A percentile compares a stretch with the other conserved stretches of the same genome.
These are phyloP conservation scores for Magnusiomyces magnusii DNA, from an alignment of 1,139 yeast species.

Conservation along the genomic window DNA sequence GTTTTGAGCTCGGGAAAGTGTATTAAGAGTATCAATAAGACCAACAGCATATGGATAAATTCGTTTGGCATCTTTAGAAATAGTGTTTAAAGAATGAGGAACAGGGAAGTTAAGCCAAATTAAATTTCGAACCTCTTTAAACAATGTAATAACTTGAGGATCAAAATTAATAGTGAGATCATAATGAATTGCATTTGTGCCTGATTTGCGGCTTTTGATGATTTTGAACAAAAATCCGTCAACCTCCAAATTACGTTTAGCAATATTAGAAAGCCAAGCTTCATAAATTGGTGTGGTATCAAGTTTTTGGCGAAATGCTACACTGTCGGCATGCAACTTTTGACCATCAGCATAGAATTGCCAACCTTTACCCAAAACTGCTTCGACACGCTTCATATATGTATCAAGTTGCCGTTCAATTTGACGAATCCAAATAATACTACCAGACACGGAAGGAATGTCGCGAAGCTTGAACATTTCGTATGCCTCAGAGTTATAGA, in stretches of 20 bases:
- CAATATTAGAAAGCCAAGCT: constrained; percentile 40
- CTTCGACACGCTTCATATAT: constrained; percentile 40
- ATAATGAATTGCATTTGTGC: constrained; percentile 15
- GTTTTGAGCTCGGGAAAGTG: constrained; percentile 26
- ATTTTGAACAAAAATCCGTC: constrained; percentile 39
- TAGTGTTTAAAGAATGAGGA: constrained; percentile 44
- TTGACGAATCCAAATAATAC: constrained; percentile 46
- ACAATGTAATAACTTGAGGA: constrained; percentile 38
- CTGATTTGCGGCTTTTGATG: constrained; percentile 21
- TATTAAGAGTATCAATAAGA: constrained; percentile 44
- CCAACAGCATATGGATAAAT: constrained; percentile 54
- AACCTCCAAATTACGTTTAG: constrained; percentile 25
- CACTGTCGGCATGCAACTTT: constrained; percentile 47
- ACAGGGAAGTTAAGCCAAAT: constrained; percentile 49
- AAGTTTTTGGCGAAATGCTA: constrained; percentile 40
- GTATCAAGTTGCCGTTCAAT: constrained; percentile 39
- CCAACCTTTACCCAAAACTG: constrained; percentile 70
- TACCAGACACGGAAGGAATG: constrained; percentile 42
- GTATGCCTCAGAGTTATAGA: constrained; percentile 32
- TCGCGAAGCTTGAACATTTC: constrained; percentile 37
- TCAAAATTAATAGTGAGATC: constrained; percentile 45
- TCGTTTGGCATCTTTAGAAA: constrained; percentile 41
- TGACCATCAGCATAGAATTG: constrained; percentile 63
- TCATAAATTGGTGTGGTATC: constrained; percentile 40
- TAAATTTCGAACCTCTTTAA: constrained; percentile 50